phyloP scores from a whole-genome alignment of 345 rosid genomes.

The Moricandia moricandioides region DNA sequence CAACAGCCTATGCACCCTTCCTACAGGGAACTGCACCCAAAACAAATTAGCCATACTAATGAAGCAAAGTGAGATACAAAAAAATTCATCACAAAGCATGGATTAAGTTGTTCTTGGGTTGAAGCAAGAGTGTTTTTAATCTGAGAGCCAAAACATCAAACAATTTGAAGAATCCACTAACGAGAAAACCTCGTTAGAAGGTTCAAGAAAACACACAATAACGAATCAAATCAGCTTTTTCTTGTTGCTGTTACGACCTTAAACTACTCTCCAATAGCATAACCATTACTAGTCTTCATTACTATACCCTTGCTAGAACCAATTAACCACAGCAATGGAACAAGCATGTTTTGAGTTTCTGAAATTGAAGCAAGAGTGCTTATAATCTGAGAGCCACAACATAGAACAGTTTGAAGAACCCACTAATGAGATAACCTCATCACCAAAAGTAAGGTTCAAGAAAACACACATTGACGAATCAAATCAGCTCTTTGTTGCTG shows the following conservation, averaged over 20 bases:
- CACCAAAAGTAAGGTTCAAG: neutral
- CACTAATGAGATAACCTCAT: neutral
- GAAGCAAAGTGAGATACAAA: neutral
- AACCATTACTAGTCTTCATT: neutral
- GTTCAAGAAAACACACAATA: neutral
- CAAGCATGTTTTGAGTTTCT: neutral
- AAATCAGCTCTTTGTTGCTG: neutral
- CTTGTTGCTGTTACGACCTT: neutral
- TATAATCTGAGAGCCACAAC: neutral
- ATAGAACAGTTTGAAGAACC: neutral
- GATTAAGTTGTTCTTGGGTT: neutral
- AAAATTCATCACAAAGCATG: neutral
- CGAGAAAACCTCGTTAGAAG: neutral
- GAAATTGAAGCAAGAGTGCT: neutral
- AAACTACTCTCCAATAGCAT: neutral
- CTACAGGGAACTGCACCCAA: conserved; percentile 57
- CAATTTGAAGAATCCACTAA: neutral
- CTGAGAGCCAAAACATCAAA: neutral
- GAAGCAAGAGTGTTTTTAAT: neutral
- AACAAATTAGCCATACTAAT: neutral
- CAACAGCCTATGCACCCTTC: conserved; percentile 62
- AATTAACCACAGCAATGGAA: neutral
- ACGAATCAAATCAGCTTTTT: neutral
- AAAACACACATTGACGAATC: neutral
- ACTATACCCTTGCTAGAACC: neutral